Evolutionary conservation across 2,329 filamentous ascomycete species (phyloP).

Genomic region (Aureobasidium sp.): DNA sequence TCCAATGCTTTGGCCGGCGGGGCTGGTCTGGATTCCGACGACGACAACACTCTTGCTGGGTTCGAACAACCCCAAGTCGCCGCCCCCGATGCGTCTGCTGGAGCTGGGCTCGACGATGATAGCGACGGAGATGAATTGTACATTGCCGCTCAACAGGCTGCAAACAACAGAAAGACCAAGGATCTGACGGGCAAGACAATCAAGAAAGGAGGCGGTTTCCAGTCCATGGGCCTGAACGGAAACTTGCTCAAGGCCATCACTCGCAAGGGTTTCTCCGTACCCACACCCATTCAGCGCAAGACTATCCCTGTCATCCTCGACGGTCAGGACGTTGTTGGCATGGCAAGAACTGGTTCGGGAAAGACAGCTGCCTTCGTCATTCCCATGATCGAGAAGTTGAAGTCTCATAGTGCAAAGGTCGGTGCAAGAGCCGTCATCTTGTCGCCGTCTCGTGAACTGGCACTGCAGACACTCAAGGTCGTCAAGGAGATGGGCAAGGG

Average conservation of each 20-base stretch:
- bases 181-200: conserved; percentile 78
- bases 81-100: conserved; percentile 30
- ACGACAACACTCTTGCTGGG: conserved; percentile 24
- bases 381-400: conserved; percentile 92
- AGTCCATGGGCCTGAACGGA: conserved; percentile 82
- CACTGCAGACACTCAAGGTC: conserved; percentile 90
- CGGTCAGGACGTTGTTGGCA: conserved; percentile 92
- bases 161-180: conserved; percentile 76
- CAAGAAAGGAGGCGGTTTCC: conserved; percentile 95
- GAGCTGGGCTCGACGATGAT: conserved; percentile 20
- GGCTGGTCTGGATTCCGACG: conserved; percentile 50
- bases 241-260: conserved; percentile 84
- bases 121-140: conserved; percentile 62
- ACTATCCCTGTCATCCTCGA: conserved; percentile 88
- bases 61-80: background rate
- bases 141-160: conserved; percentile 80
- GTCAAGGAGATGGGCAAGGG: conserved; percentile 89
- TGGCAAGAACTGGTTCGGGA: conserved; percentile 97
- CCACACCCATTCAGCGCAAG: conserved; percentile 95
- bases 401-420: conserved; percentile 77
- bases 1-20: conserved; percentile 60
- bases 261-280: conserved; percentile 89
- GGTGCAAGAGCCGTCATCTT: conserved; percentile 81
- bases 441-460: conserved; percentile 88
- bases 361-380: conserved; percentile 98